These are phyloP conservation scores for Ceratocystis cacaofunesta DNA, from an alignment of 2,329 filamentous ascomycete species.

Conservation along the genomic window DNA sequence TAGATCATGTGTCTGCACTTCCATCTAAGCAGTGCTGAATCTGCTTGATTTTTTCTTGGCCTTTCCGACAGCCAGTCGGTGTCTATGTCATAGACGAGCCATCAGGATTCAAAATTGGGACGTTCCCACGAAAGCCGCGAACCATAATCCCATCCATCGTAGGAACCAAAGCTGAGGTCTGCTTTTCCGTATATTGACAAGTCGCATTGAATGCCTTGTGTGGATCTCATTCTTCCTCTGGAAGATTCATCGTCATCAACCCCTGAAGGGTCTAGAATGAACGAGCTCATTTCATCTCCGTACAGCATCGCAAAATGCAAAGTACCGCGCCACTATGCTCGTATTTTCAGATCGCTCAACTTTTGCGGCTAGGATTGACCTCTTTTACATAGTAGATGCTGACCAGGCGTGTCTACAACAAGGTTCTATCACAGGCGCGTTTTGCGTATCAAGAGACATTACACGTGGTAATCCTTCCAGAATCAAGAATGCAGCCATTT, in stretches of 20 bases:
- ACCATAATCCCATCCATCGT: background rate
- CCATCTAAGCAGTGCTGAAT: background rate
- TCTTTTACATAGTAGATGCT: conserved; percentile 15
- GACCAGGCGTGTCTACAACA: conserved; percentile 14
- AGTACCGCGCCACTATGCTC: background rate
- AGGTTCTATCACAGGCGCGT: background rate
- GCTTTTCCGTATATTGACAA: background rate
- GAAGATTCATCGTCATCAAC: conserved; percentile 2
- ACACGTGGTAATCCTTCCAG: background rate
- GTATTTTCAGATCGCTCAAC: background rate
- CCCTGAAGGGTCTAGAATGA: background rate
- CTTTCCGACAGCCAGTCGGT: background rate
- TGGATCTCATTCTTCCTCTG: background rate
- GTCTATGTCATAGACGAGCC: no score
- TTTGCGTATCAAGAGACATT: background rate
- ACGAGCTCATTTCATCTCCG: background rate
- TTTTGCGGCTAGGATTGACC: background rate
- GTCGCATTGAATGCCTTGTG: background rate
- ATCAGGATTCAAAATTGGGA: background rate
- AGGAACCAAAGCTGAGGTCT: conserved; percentile 4
- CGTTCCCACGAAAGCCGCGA: conserved; percentile 4
- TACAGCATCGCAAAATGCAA: background rate
- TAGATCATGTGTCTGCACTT: background rate
- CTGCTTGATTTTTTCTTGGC: background rate
- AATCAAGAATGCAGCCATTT: background rate